A percentile compares a stretch with the other conserved stretches of the same genome.
phyloP scores from a whole-genome alignment of 139 green algal genomes.

The Yamagishiella unicocca region DNA sequence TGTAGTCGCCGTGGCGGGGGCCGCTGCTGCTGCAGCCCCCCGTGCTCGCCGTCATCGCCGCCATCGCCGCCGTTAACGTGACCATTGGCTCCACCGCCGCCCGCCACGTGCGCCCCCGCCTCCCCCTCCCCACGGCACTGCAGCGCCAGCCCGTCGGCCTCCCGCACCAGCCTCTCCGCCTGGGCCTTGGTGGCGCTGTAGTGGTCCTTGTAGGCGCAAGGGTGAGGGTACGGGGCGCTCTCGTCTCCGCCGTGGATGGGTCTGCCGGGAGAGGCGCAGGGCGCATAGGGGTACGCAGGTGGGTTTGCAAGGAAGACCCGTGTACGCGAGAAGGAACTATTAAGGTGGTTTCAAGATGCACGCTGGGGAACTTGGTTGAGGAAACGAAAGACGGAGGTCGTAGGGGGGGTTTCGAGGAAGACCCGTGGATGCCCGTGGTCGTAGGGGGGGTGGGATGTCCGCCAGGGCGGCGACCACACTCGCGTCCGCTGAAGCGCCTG shows the following conservation, averaged over 20 bases:
- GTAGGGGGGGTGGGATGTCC: too few species aligned
- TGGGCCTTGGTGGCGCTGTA: conserved; percentile 36
- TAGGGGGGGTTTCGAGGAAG: too few species aligned
- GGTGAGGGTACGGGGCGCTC: conserved; percentile 44
- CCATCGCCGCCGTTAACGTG: background rate
- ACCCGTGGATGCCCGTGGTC: too few species aligned
- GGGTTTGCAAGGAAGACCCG: too few species aligned
- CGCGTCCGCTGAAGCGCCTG: too few species aligned
- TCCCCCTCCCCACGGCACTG: background rate
- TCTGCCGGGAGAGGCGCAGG: background rate
- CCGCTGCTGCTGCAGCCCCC: background rate
- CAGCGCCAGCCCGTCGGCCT: conserved; percentile 17
- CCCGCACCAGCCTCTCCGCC: conserved; percentile 45
- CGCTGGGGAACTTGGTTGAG: too few species aligned
- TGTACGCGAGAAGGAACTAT: too few species aligned
- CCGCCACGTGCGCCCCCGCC: background rate
- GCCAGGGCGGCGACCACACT: too few species aligned
- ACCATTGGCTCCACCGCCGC: background rate
- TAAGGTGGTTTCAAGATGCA: too few species aligned
- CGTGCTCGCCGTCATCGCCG: background rate
- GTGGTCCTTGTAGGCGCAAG: conserved; percentile 40
- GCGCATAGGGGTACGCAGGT: too few species aligned
- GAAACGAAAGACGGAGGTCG: too few species aligned
- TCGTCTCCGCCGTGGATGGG: conserved; percentile 56
- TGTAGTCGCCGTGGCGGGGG: background rate